A percentile compares a stretch with the other conserved stretches of the same genome.
phyloP scores from a whole-genome alignment of 805 yeast genomes.

The Debaryomyces prosopidis region DNA sequence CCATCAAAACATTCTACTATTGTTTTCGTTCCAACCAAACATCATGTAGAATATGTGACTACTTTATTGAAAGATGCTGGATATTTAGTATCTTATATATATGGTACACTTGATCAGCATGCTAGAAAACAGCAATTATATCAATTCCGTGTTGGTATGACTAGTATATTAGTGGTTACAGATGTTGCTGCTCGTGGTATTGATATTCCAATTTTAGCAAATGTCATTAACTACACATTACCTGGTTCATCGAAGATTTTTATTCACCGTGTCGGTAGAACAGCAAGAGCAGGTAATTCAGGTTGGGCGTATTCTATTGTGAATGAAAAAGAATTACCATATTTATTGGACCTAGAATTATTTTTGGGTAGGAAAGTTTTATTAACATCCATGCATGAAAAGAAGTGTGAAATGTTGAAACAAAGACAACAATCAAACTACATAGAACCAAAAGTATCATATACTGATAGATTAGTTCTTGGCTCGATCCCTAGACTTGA shows the following conservation, averaged over 20 bases:
- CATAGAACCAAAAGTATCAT: slow-evolving; percentile 62
- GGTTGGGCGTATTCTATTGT: slow-evolving; percentile 98
- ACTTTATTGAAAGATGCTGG: slow-evolving; percentile 72
- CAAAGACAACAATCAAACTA: slow-evolving; percentile 43
- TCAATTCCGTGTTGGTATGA: slow-evolving; percentile 80
- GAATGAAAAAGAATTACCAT: slow-evolving; percentile 83
- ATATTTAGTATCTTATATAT: slow-evolving; percentile 83
- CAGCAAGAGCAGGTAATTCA: slow-evolving; percentile 97
- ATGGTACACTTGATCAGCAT: slow-evolving; percentile 92
- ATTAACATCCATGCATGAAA: slow-evolving; percentile 67
- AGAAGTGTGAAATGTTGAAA: slow-evolving; percentile 54
- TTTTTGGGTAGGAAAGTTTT: slow-evolving; percentile 83
- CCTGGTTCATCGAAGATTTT: slow-evolving; percentile 93
- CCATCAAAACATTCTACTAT: slow-evolving; percentile 89
- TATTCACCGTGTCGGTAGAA: slow-evolving; percentile 97
- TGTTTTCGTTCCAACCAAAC: slow-evolving; percentile 94
- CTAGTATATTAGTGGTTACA: slow-evolving; percentile 89
- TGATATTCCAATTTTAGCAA: slow-evolving; percentile 94
- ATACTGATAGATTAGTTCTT: slow-evolving; percentile 73
- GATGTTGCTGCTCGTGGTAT: slow-evolving; percentile 99
- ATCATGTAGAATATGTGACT: slow-evolving; percentile 92
- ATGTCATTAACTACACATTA: slow-evolving; percentile 86
- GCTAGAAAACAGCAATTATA: slow-evolving; percentile 89
- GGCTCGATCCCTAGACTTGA: slow-evolving; percentile 79
- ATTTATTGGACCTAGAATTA: slow-evolving; percentile 83